These are phyloP conservation scores for Linnemannia schmuckeri DNA, from an alignment of 192 early-diverging fungal species.

Conservation along the genomic window DNA sequence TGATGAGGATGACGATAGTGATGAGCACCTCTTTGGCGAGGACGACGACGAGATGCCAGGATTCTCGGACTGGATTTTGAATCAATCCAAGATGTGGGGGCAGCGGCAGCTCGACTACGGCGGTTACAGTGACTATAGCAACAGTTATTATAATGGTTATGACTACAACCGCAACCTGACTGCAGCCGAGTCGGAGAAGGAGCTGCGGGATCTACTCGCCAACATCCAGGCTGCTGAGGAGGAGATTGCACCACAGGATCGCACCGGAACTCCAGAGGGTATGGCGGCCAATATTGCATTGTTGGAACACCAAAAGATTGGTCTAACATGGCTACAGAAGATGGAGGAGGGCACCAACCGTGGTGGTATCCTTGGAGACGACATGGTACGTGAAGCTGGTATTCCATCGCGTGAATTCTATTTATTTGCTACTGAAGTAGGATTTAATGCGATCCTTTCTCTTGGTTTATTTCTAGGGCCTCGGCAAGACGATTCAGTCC, in stretches of 20 bases:
- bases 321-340: slow-evolving; percentile 70
- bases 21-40: not conserved
- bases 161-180: slow-evolving; percentile 25
- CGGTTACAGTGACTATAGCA: not conserved
- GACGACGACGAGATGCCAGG: not conserved
- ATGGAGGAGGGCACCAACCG: slow-evolving; percentile 63
- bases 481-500: slow-evolving; percentile 84
- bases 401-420: not conserved
- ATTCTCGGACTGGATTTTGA: not conserved
- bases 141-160: not conserved
- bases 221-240: slow-evolving; percentile 54
- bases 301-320: slow-evolving; percentile 71
- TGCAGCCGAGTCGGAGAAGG: slow-evolving; percentile 32
- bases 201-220: slow-evolving; percentile 54
- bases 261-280: slow-evolving; percentile 63
- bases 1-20: slow-evolving; percentile 12
- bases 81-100: not conserved
- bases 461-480: slow-evolving; percentile 46
- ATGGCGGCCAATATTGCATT: slow-evolving; percentile 58
- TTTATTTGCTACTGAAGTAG: not conserved
- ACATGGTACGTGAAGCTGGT: slow-evolving; percentile 59
- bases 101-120: not conserved
- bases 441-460: not conserved
- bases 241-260: slow-evolving; percentile 47
- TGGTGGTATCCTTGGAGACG: slow-evolving; percentile 75